phyloP scores from a whole-genome alignment of 352 stramenopile species.

The Globisporangium nagaii region DNA sequence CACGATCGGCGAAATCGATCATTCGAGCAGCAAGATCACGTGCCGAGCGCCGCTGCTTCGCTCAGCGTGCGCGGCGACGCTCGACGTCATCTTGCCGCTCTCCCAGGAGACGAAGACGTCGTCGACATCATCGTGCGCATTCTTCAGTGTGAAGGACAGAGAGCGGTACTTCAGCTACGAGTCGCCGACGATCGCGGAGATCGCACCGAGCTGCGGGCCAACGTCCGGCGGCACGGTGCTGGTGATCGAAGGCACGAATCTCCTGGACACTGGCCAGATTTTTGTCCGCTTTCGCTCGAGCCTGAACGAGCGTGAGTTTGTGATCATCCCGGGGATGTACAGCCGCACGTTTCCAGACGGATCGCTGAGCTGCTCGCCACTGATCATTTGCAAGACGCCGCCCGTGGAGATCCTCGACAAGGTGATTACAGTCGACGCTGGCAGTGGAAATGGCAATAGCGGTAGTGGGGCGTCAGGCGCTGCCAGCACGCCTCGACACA shows the following conservation, averaged over 20 bases:
- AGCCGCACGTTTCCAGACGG: constrained; percentile 55
- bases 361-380: constrained; percentile 34
- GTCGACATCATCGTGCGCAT: constrained; percentile 9
- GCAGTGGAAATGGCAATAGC: neutral
- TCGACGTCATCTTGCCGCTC: constrained; percentile 47
- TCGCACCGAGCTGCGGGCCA: constrained; percentile 54
- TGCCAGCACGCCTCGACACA: constrained; percentile 12
- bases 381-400: constrained; percentile 60
- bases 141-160: constrained; percentile 36
- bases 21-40: constrained; percentile 29
- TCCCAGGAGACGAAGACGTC: constrained; percentile 12
- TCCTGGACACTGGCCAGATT: constrained; percentile 71
- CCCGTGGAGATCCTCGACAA: constrained; percentile 54
- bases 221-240: constrained; percentile 44
- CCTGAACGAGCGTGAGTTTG: constrained; percentile 54
- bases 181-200: constrained; percentile 54
- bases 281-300: constrained; percentile 69
- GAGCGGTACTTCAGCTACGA: constrained; percentile 70
- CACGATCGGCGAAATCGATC: constrained; percentile 48
- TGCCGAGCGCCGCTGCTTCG: constrained; percentile 54
- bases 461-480: neutral
- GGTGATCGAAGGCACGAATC: constrained; percentile 51
- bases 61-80: constrained; percentile 23
- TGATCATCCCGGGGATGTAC: constrained; percentile 49
- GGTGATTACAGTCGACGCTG: constrained; percentile 6